A percentile compares a stretch with the other conserved stretches of the same genome.
Conservation (phyloP, 2,329 filamentous ascomycete species). For the Arthroderma uncinatum region DNA sequence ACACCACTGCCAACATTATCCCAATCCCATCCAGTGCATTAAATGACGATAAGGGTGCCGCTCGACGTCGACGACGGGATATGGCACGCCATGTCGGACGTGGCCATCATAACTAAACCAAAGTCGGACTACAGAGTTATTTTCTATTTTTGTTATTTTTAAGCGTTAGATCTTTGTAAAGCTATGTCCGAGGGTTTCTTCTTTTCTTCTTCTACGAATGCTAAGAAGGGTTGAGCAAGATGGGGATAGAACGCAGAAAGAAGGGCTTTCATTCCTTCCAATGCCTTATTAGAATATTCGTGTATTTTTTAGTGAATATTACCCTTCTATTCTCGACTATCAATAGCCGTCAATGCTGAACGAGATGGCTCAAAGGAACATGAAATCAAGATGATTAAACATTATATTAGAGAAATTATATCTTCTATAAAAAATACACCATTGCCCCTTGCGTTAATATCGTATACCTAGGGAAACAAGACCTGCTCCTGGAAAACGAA, state of each 20-base stretch:
- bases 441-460: too few relatives aligned
- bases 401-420: too few relatives aligned
- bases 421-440: too few relatives aligned
- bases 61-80: constrained; percentile 2
- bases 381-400: too few relatives aligned
- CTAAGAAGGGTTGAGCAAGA: background rate
- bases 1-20: constrained; percentile 6
- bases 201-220: background rate
- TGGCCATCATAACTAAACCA: background rate
- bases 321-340: background rate
- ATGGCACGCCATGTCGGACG: background rate
- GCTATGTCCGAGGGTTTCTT: background rate
- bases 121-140: background rate
- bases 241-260: background rate
- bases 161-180: background rate
- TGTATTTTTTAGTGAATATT: background rate
- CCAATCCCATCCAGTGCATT: constrained; percentile 5
- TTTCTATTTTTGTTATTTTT: background rate
- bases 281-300: background rate
- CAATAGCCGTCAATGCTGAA: too few relatives aligned
- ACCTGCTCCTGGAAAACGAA: background rate
- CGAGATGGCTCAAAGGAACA: too few relatives aligned
- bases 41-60: constrained; percentile 5
- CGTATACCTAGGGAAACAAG: too few relatives aligned
- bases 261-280: background rate